These are phyloP conservation scores for Rhodotorula sp. DNA, from an alignment of 1,284 basidiomycete genomes.

Conservation along the genomic window DNA sequence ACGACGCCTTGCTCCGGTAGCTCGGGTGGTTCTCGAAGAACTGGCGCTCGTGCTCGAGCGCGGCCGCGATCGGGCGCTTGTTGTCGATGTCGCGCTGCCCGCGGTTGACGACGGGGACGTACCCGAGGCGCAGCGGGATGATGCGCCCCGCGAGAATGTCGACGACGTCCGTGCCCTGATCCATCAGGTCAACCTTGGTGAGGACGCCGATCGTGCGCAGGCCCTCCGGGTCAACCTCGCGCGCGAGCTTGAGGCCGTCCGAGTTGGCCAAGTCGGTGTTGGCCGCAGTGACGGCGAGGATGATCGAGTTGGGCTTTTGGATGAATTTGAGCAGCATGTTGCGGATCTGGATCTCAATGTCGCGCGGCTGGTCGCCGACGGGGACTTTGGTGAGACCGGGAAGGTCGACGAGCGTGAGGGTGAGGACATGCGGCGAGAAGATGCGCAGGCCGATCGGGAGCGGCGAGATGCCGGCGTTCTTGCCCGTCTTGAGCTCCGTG, in stretches of 20 bases:
- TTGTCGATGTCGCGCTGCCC: slow-evolving; percentile 95
- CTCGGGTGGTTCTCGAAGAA: slow-evolving; percentile 93
- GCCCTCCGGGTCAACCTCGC: slow-evolving; percentile 95
- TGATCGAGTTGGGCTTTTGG: slow-evolving; percentile 76
- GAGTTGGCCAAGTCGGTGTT: slow-evolving; percentile 98
- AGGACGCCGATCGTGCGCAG: slow-evolving; percentile 93
- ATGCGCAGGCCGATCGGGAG: slow-evolving; percentile 95
- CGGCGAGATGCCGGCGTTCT: slow-evolving; percentile 94
- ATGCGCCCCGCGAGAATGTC: slow-evolving; percentile 95
- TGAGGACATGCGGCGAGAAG: slow-evolving; percentile 94
- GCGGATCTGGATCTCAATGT: slow-evolving; percentile 96
- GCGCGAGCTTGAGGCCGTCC: slow-evolving; percentile 92
- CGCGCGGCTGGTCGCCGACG: slow-evolving; percentile 94
- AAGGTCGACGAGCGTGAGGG: slow-evolving; percentile 93
- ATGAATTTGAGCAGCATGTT: slow-evolving; percentile 98
- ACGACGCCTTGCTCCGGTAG: slow-evolving; percentile 90
- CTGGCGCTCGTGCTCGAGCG: slow-evolving; percentile 83
- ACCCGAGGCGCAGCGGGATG: slow-evolving; percentile 91
- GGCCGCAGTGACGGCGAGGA: slow-evolving; percentile 93
- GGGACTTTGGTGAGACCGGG: slow-evolving; percentile 93
- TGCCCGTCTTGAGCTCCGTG: slow-evolving; percentile 96
- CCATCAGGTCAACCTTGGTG: slow-evolving; percentile 98
- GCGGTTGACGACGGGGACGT: slow-evolving; percentile 95
- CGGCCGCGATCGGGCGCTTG: slow-evolving; percentile 77
- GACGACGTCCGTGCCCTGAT: slow-evolving; percentile 94